Evolutionary conservation across 2,329 filamentous ascomycete species (phyloP), one percentile per base, ranked within the genome.

Genomic region (Ilyonectria robusta): DNA sequence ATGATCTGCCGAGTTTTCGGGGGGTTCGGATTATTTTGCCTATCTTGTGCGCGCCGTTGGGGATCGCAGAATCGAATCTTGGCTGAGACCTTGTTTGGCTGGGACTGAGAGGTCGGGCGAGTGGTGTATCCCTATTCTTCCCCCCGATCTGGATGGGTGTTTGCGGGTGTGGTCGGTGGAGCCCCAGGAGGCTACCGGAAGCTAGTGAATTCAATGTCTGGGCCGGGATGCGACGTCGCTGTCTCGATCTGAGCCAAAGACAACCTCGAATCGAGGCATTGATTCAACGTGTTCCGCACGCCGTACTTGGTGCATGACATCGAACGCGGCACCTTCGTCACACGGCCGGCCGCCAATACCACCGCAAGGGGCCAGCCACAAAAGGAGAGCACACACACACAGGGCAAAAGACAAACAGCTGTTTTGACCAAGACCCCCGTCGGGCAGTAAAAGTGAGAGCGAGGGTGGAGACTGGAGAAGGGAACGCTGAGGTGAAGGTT

Each of bases 131-230:
- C 59, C 15, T n/a, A 35, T 13, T 61, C 59, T 23, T 26, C 51
- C 62, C 46, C 51, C 51, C 57, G 57, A 65, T 65, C 48, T 65
- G 62, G 55, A 65, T 60, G 62, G 62, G 56, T 60, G 56, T 65
- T 65, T 65, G 62, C 62, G 62, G 62, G 62, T 65, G 62, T 57
- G 62, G 42, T 51, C 59, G 62, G 62, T 65, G 62, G 56, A 56
- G 48, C 57, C 46, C 21, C 40, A 51, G 62, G 62, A 65, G 62
- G 51, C 62, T 60, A 65, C 62, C 62, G 62, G 62, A 65, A 65
- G 62, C 62, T 65, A 65, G 62, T 65, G 62, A 65, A 65, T 65
- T 65, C 62, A 57, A 65, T 60, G 62, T 60, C 62, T 65, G 51
- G 62, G 46, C 60, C 48, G 42, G 54, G 59, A 62, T 55, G 59